Evolutionary conservation across 768 basidiomycete species (phyloP), one percentile per base, ranked within the genome.

Genomic region (Mycena galopus): DNA sequence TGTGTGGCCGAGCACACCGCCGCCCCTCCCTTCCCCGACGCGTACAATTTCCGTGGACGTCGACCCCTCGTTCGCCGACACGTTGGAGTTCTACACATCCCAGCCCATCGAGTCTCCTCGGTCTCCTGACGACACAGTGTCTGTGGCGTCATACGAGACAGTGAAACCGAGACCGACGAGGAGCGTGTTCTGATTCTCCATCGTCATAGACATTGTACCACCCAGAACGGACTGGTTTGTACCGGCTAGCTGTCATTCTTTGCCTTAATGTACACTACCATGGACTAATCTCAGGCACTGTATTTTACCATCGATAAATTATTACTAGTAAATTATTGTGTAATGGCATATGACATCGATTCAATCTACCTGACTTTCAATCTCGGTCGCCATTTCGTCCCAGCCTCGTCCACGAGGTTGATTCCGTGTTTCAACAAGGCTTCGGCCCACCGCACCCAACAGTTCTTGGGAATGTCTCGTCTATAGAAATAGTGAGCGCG

Each of bases 381-480:
- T 44, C 69, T 56, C 33, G 44, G 59, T 11, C 65, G 57, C 73
- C 73, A 74, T 35, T 64, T 70, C 60, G 39, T 74, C 44, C 73
- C 73, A 6, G 56, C 17, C 69, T 32, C 27, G 65, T 74, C 73
- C 21, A 35, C 35, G 5, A 73, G 53, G n/a, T 57, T 35, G 19
- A 73, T 51, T 11, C 50, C 29, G n/a, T 32, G 55, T 17, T 73
- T 58, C 23, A 67, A 30, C 21, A 73, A 14, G 8, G 23, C n/a
- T 33, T 62, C 73, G 0, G 73, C 68, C 68, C 62, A 65, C 10
- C 51, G 73, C 25, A 70, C 67, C 73, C 73, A 73, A 47, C 51
- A 57, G 44, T 68, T 73, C 68, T 73, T 73, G 19, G 29, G 19
- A 50, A 73, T 70, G 5, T 73, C 53, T 8, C 68, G 61, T 33